Evolutionary conservation across 441 rosid species (phyloP).

Genomic region (Euphorbia corollata): DNA sequence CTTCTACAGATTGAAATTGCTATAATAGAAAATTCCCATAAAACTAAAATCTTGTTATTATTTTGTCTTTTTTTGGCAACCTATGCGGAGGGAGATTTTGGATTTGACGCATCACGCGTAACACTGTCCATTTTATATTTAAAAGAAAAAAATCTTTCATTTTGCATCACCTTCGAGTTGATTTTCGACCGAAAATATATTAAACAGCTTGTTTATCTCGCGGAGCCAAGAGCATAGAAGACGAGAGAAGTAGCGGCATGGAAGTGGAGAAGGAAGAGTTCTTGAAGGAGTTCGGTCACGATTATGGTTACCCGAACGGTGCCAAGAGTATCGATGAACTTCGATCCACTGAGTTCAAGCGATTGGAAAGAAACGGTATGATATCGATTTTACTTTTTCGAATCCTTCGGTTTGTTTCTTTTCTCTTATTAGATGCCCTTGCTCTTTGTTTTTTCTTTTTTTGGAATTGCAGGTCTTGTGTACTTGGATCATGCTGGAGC

Average conservation of each 20-base stretch:
- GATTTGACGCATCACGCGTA: too few species aligned
- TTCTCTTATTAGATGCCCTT: neutral
- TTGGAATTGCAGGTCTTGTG: constrained; percentile 44
- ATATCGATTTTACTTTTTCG: neutral
- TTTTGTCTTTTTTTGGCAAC: too few species aligned
- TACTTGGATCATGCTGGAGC: constrained; percentile 96
- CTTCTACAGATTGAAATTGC: too few species aligned
- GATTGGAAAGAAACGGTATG: constrained; percentile 51
- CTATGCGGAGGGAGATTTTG: too few species aligned
- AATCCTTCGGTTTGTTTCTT: too few species aligned
- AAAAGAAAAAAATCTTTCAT: too few species aligned
- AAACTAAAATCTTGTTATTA: too few species aligned
- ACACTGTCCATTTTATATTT: too few species aligned
- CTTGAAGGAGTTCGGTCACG: constrained; percentile 54
- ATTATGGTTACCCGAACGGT: constrained; percentile 76
- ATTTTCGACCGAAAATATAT: too few species aligned
- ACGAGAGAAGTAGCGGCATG: constrained; percentile 1
- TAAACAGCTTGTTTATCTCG: too few species aligned
- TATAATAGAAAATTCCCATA: too few species aligned
- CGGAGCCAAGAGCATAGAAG: neutral
- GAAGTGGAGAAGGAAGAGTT: constrained; percentile 48
- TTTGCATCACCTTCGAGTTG: too few species aligned
- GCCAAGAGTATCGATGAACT: constrained; percentile 59
- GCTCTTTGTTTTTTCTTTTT: neutral
- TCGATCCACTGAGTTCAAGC: constrained; percentile 74